Percentiles rank a stretch among this genome's conserved stretches.
phyloP scores from a whole-genome alignment of 2,329 filamentous ascomycete genomes.

The Aspergillus caelatus region DNA sequence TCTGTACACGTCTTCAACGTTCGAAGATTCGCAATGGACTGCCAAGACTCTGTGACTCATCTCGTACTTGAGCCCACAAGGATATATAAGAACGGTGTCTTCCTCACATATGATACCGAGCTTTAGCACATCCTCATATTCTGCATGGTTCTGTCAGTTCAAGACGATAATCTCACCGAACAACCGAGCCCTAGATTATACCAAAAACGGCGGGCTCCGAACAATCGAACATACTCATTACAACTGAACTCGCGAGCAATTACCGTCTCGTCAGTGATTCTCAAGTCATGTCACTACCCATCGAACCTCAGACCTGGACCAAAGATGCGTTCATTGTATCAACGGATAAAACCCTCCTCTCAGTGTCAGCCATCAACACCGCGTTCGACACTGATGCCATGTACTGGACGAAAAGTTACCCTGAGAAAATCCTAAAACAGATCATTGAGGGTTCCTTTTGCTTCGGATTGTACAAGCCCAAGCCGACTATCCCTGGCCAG shows the following conservation, averaged over 20 bases:
- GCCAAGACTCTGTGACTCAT: neutral
- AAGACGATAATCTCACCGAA: too few species aligned
- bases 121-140: neutral
- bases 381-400: slow-evolving; percentile 60
- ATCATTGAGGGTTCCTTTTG: slow-evolving; percentile 63
- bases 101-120: neutral
- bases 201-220: too few species aligned
- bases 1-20: too few species aligned
- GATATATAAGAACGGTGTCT: neutral
- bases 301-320: slow-evolving; percentile 12
- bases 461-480: slow-evolving; percentile 56
- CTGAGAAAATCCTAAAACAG: slow-evolving; percentile 52
- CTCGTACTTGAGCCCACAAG: neutral
- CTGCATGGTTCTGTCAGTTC: neutral
- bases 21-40: neutral
- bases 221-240: neutral
- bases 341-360: slow-evolving; percentile 60
- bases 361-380: slow-evolving; percentile 57
- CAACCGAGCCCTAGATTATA: too few species aligned
- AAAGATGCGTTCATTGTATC: slow-evolving; percentile 49
- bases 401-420: slow-evolving; percentile 63
- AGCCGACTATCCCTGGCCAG: neutral
- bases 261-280: too few species aligned
- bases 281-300: slow-evolving; percentile 13
- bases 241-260: neutral